Percentiles rank a stretch among this genome's conserved stretches.
Conservation (phyloP, 2,329 filamentous ascomycete genomes). For the Nemania abortiva region DNA sequence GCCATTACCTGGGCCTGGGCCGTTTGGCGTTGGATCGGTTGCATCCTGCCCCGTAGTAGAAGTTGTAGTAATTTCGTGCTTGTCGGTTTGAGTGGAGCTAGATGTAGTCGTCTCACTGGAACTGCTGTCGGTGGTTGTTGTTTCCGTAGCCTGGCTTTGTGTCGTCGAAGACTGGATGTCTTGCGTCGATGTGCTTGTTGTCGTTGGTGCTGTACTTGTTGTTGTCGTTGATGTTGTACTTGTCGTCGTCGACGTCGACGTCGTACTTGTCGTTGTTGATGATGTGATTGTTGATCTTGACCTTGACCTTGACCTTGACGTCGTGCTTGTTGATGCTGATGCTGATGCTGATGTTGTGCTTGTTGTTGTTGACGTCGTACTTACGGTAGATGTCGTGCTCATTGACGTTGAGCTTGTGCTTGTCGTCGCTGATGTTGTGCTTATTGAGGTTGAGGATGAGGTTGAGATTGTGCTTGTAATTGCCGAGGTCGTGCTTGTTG, state of each 20-base stretch:
- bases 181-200: neutral
- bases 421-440: neutral
- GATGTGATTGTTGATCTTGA: too few relatives aligned
- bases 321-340: neutral
- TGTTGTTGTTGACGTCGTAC: too few relatives aligned
- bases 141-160: neutral
- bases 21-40: neutral
- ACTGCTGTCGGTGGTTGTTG: constrained; percentile 1
- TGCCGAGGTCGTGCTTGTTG: neutral
- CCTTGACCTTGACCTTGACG: neutral
- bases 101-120: constrained; percentile 5
- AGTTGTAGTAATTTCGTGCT: neutral
- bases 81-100: neutral
- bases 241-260: neutral
- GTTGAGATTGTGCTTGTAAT: neutral
- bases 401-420: too few relatives aligned
- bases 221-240: neutral
- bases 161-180: neutral
- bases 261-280: neutral
- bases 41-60: neutral
- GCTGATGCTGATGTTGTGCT: neutral
- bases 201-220: neutral
- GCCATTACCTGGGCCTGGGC: too few relatives aligned
- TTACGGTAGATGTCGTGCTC: too few relatives aligned
- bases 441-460: neutral